Evolutionary conservation across 768 basidiomycete genomes (phyloP).

Genomic region (Rhodotorula taiwanensis): DNA sequence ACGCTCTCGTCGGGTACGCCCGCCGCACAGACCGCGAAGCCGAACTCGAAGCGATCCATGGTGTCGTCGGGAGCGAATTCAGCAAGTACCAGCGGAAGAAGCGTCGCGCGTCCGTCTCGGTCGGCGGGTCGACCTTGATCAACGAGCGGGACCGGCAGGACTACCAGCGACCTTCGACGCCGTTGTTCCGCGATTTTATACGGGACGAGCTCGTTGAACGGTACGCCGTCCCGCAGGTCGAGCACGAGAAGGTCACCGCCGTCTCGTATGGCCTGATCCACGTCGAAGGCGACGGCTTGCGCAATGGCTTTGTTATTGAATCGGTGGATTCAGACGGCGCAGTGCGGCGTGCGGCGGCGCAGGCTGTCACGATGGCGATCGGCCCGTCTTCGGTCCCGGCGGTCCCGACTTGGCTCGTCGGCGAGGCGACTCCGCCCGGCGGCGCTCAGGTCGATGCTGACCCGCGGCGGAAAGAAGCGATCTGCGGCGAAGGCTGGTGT

Average conservation of each 20-base stretch:
- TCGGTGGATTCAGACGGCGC: constrained; percentile 9
- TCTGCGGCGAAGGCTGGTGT: constrained; percentile 30
- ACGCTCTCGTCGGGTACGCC: constrained; percentile 39
- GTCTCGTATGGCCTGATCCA: constrained; percentile 18
- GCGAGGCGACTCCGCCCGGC: neutral
- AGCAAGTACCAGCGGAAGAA: constrained; percentile 39
- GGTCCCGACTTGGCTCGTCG: constrained; percentile 19
- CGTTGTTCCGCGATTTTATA: constrained; percentile 36
- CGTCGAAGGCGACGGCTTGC: constrained; percentile 14
- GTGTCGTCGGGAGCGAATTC: constrained; percentile 39
- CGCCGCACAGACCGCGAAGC: constrained; percentile 8
- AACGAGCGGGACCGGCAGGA: constrained; percentile 40
- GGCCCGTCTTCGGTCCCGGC: constrained; percentile 35
- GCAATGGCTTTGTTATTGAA: constrained; percentile 17
- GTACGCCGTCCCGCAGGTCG: constrained; percentile 29
- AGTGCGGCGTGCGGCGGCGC: neutral
- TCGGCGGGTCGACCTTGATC: constrained; percentile 29
- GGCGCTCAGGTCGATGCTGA: too few species aligned
- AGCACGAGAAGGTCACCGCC: constrained; percentile 21
- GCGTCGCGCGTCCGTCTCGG: neutral
- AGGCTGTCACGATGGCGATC: constrained; percentile 35
- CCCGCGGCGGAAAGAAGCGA: constrained; percentile 5
- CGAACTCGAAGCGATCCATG: constrained; percentile 37
- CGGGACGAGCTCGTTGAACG: constrained; percentile 30
- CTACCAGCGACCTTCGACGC: constrained; percentile 38